Conservation (phyloP, 2,329 filamentous ascomycete genomes). For the Venturia oleaginea region DNA sequence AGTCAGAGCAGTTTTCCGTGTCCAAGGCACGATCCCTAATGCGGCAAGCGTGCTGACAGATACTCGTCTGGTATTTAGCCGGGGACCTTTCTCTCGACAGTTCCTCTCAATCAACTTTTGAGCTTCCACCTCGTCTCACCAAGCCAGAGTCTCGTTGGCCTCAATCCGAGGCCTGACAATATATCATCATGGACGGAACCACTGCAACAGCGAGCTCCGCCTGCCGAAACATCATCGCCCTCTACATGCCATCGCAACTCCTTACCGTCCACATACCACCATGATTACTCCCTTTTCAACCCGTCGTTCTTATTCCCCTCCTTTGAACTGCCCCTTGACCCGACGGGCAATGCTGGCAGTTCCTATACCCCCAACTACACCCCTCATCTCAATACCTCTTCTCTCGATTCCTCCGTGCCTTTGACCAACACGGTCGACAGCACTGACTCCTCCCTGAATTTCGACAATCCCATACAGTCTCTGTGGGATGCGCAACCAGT, state of each 20-base stretch:
- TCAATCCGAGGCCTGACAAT: not conserved
- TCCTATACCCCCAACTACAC: not conserved
- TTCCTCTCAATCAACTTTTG: not conserved
- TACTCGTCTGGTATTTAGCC: not conserved
- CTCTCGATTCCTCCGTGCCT: not conserved
- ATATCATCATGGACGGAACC: conserved; percentile 3
- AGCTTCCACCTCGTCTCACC: not conserved
- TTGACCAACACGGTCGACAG: not conserved
- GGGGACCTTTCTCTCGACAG: not conserved
- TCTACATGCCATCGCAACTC: not conserved
- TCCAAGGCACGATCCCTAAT: not conserved
- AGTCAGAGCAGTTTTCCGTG: not conserved
- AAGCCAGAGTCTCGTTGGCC: not conserved
- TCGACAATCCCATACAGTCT: too few relatives aligned
- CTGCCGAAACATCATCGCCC: not conserved
- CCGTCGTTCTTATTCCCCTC: not conserved
- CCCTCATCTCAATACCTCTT: not conserved
- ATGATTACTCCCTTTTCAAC: not conserved
- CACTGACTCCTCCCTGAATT: not conserved
- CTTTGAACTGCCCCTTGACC: conserved; percentile 1
- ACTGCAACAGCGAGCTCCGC: not conserved
- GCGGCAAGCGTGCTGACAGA: not conserved
- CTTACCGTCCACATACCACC: not conserved
- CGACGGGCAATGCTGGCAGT: conserved; percentile 2
- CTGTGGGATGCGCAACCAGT: not conserved